Evolutionary conservation across 2,329 filamentous ascomycete species (phyloP), one percentile per base, ranked within the genome.

Genomic region (Exserohilum turcica): DNA sequence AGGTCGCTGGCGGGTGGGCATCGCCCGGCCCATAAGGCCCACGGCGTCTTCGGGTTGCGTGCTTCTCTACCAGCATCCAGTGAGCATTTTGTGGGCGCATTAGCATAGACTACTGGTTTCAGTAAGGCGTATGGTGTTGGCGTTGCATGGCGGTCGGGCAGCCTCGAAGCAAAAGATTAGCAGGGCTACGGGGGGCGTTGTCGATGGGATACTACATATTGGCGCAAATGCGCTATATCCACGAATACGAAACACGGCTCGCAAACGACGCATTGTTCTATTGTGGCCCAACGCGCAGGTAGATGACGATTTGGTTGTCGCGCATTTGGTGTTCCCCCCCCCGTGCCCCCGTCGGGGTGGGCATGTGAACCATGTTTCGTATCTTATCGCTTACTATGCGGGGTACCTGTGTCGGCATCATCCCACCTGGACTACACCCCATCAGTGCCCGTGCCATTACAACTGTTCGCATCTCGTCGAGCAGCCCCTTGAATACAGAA

Each of bases 1-100:
- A 97, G 56, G 92, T 97, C 65, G 93, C 92, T 42, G 94, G 94
- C 65, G 94, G 94, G 54, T 99, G 92, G 91, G 86, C 90, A 53
- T 83, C 82, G 47, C 83, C 83, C 61, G 64, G 37, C 35, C 57
- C 44, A 37, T 56, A 27, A 43, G 42, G 53, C 27, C 39, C 31
- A 35, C 57, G 38, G 57, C 47, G 38, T 48, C 37, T 52, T 51
- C 44, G 29, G 47, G 45, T 56, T 58, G 43, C 59, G 46, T 56
- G 42, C 55, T 61, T 48, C 59, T 55, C 31, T 56, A 55, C 46
- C 43, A 51, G 54, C 49, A 56, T 61, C 53, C 37, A 52, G 56
- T 60, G 57, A 63, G 59, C 57, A 61, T 65, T 59, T 47, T 61
- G 60, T 49, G 44, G 52, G 54, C 57, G 56, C 56, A 58, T 58